Percentiles rank a stretch among this genome's conserved stretches.
phyloP scores from a whole-genome alignment of 2,329 filamentous ascomycete species.

The Cryphonectria parasitica region DNA sequence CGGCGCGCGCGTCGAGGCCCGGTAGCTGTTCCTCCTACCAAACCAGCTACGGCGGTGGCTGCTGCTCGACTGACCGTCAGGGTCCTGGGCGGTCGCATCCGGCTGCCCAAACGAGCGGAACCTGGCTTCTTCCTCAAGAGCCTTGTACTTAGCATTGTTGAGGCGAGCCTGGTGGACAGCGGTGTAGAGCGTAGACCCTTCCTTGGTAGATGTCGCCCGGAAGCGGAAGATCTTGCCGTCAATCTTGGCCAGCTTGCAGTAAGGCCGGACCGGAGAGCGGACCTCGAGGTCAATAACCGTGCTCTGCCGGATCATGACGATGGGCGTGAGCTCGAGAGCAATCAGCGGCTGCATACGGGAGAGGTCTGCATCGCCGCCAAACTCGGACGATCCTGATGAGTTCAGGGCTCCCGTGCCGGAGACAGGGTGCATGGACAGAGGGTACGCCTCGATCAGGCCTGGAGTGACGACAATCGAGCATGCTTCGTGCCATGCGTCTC shows the following conservation, averaged over 20 bases:
- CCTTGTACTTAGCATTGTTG: conserved; percentile 87
- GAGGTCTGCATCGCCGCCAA: conserved; percentile 36
- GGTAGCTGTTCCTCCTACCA: conserved; percentile 67
- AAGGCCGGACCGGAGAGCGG: conserved; percentile 76
- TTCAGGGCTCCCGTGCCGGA: conserved; percentile 38
- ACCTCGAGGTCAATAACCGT: conserved; percentile 94
- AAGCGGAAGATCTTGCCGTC: conserved; percentile 84
- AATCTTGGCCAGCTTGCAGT: conserved; percentile 69
- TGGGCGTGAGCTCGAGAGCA: conserved; percentile 84
- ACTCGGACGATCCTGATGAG: conserved; percentile 40
- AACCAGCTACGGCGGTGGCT: conserved; percentile 61
- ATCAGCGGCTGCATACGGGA: conserved; percentile 53
- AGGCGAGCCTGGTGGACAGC: conserved; percentile 88
- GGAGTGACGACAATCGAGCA: conserved; percentile 61
- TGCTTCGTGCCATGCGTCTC: conserved; percentile 55
- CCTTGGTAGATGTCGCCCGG: conserved; percentile 74
- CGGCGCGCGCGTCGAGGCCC: conserved; percentile 63
- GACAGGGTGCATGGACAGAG: conserved; percentile 43
- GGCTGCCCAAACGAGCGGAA: conserved; percentile 73
- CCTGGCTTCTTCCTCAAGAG: conserved; percentile 66
- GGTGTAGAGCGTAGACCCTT: conserved; percentile 81
- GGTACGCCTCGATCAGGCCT: conserved; percentile 62
- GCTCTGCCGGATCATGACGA: conserved; percentile 87
- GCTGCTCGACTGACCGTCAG: conserved; percentile 46
- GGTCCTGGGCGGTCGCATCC: conserved; percentile 53